Evolutionary conservation across 768 basidiomycete species (phyloP).

Genomic region (Leccinum arenicola): DNA sequence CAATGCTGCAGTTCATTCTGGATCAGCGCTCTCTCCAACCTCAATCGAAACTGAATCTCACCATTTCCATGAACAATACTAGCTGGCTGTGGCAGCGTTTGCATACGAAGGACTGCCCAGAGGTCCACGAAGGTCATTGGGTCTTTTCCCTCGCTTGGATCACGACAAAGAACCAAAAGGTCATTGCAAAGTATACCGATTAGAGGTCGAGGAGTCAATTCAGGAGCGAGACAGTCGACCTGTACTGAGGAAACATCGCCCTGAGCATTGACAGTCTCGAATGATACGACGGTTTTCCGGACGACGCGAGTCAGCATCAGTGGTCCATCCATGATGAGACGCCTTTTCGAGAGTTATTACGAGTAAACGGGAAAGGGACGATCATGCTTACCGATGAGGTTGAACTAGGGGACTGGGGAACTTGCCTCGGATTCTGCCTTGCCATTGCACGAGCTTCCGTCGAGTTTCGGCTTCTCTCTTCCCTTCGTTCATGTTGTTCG

Average conservation of each 20-base stretch:
- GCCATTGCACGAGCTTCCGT: slow-evolving; percentile 88
- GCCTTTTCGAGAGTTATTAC: slow-evolving; percentile 42
- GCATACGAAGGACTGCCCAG: slow-evolving; percentile 97
- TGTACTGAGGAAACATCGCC: slow-evolving; percentile 81
- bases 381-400: slow-evolving; percentile 75
- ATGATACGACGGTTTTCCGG: slow-evolving; percentile 76
- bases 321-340: slow-evolving; percentile 90
- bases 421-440: slow-evolving; percentile 81
- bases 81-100: slow-evolving; percentile 86
- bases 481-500: slow-evolving; percentile 97
- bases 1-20: slow-evolving; percentile 47
- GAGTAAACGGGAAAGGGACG: not conserved
- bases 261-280: slow-evolving; percentile 75
- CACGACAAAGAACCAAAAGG: slow-evolving; percentile 86
- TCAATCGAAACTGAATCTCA: slow-evolving; percentile 29
- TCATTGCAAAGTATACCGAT: slow-evolving; percentile 91
- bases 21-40: slow-evolving; percentile 7
- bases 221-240: slow-evolving; percentile 87
- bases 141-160: slow-evolving; percentile 80
- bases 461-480: slow-evolving; percentile 95
- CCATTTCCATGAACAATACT: slow-evolving; percentile 88
- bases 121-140: slow-evolving; percentile 75
- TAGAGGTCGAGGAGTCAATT: slow-evolving; percentile 75
- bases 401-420: slow-evolving; percentile 98
- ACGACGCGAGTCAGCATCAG: slow-evolving; percentile 87